These are phyloP conservation scores for Henckelia pumila DNA, from an alignment of 257 asterid species.

Conservation along the genomic window DNA sequence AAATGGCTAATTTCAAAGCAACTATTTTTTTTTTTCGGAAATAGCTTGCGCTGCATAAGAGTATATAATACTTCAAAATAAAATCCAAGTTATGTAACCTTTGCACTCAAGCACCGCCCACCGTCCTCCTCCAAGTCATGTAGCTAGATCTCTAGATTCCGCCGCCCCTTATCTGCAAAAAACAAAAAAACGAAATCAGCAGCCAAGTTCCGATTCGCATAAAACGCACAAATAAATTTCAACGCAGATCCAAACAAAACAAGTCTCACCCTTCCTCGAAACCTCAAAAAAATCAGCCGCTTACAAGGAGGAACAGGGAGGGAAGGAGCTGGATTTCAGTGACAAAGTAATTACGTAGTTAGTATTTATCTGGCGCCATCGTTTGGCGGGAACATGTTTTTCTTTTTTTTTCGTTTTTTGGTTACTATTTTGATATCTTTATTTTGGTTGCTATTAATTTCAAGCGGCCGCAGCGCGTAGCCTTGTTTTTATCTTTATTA, in stretches of 20 bases:
- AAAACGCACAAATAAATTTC: not conserved
- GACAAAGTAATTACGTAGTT: not conserved
- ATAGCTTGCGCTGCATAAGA: not conserved
- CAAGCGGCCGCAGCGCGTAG: too few species aligned
- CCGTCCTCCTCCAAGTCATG: constrained; percentile 3
- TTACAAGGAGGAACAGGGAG: too few species aligned
- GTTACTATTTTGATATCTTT: too few species aligned
- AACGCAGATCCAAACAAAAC: constrained; percentile 2
- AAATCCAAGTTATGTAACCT: not conserved
- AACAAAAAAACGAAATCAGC: not conserved
- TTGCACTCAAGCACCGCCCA: constrained; percentile 6
- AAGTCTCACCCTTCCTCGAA: constrained; percentile 12
- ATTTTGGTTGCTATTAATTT: too few species aligned
- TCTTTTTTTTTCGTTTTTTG: too few species aligned
- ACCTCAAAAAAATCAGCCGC: not conserved
- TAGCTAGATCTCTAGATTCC: not conserved
- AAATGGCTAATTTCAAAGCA: not conserved
- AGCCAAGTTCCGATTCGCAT: constrained; percentile 20
- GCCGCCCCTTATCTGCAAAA: not conserved
- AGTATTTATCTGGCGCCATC: not conserved
- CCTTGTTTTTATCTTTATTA: too few species aligned
- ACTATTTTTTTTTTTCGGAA: not conserved
- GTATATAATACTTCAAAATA: not conserved
- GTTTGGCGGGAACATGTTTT: not conserved
- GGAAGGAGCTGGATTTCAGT: not conserved